Evolutionary conservation across 345 rosid species (phyloP).

Genomic region (Erucastrum elatum): DNA sequence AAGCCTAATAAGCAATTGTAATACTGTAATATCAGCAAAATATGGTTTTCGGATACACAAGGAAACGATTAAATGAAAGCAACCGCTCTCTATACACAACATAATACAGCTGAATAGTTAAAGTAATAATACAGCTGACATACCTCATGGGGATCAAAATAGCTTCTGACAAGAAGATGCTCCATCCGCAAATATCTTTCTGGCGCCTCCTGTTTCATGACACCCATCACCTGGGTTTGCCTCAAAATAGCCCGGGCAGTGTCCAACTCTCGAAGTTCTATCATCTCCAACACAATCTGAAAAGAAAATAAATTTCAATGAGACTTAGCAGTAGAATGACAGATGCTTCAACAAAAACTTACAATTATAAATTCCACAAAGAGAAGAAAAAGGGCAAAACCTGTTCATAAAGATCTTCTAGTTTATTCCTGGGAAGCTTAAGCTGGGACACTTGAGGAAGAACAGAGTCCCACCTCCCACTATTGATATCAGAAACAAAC

Average conservation of each 20-base stretch:
- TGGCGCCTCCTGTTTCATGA: constrained; percentile 99
- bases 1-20: constrained; percentile 55
- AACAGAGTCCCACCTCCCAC: constrained; percentile 87
- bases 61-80: constrained; percentile 3
- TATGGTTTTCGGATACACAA: constrained; percentile 16
- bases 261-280: constrained; percentile 91
- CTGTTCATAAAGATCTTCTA: constrained; percentile 95
- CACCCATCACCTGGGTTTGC: constrained; percentile 99
- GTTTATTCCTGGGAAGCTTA: constrained; percentile 84
- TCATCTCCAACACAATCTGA: constrained; percentile 97
- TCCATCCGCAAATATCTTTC: constrained; percentile 92
- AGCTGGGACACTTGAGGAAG: constrained; percentile 96
- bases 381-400: constrained; percentile 38
- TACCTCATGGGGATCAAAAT: constrained; percentile 96
- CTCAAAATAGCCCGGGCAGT: constrained; percentile 93
- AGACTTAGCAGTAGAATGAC: constrained; percentile 3
- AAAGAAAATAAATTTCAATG: constrained; percentile 3
- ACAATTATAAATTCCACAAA: not conserved
- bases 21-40: constrained; percentile 5
- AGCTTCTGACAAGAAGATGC: constrained; percentile 92
- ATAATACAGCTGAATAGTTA: not conserved
- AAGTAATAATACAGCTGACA: constrained; percentile 20
- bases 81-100: not conserved
- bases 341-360: not conserved
- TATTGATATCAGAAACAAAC: constrained; percentile 79